Percentiles rank a stretch among this genome's conserved stretches.
phyloP scores from a whole-genome alignment of 2,329 filamentous ascomycete genomes.

The Curvularia sp. region DNA sequence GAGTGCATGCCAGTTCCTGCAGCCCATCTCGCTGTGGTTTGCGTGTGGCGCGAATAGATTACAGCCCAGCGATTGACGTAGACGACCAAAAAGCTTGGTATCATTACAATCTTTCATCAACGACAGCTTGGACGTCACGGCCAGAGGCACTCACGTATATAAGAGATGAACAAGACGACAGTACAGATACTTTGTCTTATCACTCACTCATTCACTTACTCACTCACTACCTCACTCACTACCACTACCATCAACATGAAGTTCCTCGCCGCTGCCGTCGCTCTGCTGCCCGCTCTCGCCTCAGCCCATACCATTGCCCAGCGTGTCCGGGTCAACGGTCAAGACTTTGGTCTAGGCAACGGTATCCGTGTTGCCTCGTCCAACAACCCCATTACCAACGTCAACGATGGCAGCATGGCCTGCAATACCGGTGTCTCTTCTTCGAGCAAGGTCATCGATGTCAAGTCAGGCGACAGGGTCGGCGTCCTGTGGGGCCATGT shows the following conservation, averaged over 20 bases:
- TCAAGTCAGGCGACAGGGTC: conserved; percentile 61
- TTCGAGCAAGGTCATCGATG: conserved; percentile 54
- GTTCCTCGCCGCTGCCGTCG: conserved; percentile 33
- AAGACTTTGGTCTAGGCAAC: conserved; percentile 59
- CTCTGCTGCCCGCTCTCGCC: conserved; percentile 43
- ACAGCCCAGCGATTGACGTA: conserved; percentile 11
- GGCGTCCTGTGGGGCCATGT: conserved; percentile 63
- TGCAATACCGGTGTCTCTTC: conserved; percentile 56
- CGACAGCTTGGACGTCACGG: background rate
- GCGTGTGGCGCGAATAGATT: conserved; percentile 23
- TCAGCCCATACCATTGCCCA: conserved; percentile 57
- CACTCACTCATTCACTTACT: conserved; percentile 2
- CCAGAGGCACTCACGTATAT: conserved; percentile 14
- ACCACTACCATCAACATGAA: conserved; percentile 32
- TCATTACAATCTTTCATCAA: background rate
- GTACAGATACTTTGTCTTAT: conserved; percentile 6
- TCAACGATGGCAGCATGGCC: conserved; percentile 56
- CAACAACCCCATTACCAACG: conserved; percentile 61
- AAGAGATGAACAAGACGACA: conserved; percentile 14
- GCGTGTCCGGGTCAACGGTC: conserved; percentile 49
- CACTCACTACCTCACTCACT: background rate
- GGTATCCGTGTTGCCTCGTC: conserved; percentile 59
- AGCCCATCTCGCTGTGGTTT: conserved; percentile 10
- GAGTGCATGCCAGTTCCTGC: conserved; percentile 18
- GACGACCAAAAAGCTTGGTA: conserved; percentile 11